phyloP scores from a whole-genome alignment of 345 rosid species.

The Salix arbutifolia region DNA sequence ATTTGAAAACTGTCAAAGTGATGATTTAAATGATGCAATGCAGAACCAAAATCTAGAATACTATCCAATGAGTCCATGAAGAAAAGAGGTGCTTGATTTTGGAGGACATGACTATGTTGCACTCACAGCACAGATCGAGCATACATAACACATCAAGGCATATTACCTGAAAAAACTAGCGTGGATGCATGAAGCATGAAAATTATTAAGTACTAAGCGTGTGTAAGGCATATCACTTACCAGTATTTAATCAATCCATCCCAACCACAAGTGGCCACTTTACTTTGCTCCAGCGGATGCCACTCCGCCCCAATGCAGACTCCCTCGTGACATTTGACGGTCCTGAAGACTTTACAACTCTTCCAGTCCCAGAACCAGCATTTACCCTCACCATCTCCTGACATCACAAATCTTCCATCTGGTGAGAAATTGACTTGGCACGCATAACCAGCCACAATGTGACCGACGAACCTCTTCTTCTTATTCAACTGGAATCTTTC shows the following conservation, averaged over 20 bases:
- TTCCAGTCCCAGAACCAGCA: constrained; percentile 99
- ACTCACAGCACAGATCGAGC: background rate
- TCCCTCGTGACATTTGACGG: constrained; percentile 84
- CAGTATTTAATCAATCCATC: constrained; percentile 98
- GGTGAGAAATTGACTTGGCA: constrained; percentile 99
- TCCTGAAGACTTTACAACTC: constrained; percentile 90
- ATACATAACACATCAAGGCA: background rate
- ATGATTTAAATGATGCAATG: background rate
- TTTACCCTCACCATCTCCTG: constrained; percentile 98
- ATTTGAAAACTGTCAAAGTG: background rate
- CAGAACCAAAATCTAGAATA: background rate
- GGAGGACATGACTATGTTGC: background rate
- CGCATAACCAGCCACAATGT: constrained; percentile 89
- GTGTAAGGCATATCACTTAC: constrained; percentile 39
- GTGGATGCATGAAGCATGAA: background rate
- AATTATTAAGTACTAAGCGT: background rate
- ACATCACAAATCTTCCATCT: constrained; percentile 97
- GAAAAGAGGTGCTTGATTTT: background rate
- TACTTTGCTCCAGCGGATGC: constrained; percentile 98
- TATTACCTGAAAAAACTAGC: background rate
- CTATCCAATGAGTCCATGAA: background rate
- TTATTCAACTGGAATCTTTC: constrained; percentile 97
- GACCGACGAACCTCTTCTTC: constrained; percentile 95
- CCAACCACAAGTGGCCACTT: constrained; percentile 99
- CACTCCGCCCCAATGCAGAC: constrained; percentile 89